Evolutionary conservation across 2,329 filamentous ascomycete species (phyloP), one percentile per base, ranked within the genome.

Genomic region (Laburnicola sp.): DNA sequence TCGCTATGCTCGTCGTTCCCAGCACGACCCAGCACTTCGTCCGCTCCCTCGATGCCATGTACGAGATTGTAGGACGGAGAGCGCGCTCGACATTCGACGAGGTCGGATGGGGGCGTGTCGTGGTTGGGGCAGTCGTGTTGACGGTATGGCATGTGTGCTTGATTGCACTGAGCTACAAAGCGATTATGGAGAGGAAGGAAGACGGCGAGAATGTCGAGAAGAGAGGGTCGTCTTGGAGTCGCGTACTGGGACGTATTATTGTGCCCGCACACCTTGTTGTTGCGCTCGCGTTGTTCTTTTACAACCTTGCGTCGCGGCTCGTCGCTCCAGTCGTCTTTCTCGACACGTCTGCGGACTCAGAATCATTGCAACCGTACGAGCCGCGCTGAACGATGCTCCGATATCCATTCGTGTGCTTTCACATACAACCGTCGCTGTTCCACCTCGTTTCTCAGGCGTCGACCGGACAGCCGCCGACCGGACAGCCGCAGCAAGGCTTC

Each of bases 131-230:
- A 2, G 25, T 46, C 7, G 10, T 60, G 22, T 30, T 64, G 16
- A 26, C 51, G 2, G 56, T 22, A 4, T 66, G 63, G 62, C 58
- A 62, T 36, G 32, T 50, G 9, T 53, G 49, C 27, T 21, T 64
- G 11, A 21, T 37, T 1, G 11, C 10, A 25, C 23, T 53, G 28
- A 47, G 50, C 27, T 32, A 4, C 21, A 34, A 10, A 4, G 35
- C 23, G 9, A n/a, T 31, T n/a, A 31, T 41, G 25, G 38, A 11
- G 8, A 27, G 8, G 38, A 41, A 8, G 2, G 35, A 8, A 23
- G 36, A 39, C 4, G 10, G 23, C 27, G 3, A 16, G n/a, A n/a
- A n/a, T n/a, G n/a, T n/a, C n/a, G n/a, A n/a, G 27, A 30, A 6
- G 22, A 16, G 27, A 16, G 45, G 23, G 30, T 11, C 31, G 6